These are phyloP conservation scores for Aquilaria agallochum DNA, from an alignment of 441 rosid species.

Conservation along the genomic window DNA sequence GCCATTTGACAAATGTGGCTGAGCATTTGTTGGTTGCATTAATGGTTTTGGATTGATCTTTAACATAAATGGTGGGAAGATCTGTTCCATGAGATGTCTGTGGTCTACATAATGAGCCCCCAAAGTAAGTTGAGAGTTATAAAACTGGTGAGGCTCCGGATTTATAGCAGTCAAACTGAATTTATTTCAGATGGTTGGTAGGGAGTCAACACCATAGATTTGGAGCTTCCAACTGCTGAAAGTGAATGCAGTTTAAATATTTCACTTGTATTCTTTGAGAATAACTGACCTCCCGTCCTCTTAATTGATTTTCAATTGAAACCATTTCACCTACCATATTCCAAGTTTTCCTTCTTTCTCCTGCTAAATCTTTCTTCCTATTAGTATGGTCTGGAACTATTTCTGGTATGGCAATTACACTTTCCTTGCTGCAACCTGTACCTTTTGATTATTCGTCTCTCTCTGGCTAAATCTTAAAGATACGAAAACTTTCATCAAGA, in stretches of 20 bases:
- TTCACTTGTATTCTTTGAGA: constrained; percentile 15
- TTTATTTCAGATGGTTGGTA: neutral
- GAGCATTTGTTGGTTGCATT: neutral
- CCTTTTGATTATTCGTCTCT: neutral
- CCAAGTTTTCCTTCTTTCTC: neutral
- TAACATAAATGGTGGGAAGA: no score
- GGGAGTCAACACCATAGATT: neutral
- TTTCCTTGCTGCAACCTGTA: neutral
- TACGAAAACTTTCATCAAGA: neutral
- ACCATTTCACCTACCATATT: constrained; percentile 19
- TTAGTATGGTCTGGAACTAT: neutral
- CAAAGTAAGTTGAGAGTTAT: neutral
- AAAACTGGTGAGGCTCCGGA: neutral
- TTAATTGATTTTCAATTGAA: constrained; percentile 19
- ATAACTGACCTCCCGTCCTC: constrained; percentile 19
- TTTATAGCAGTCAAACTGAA: constrained; percentile 4
- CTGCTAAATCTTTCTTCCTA: neutral
- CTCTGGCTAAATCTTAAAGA: neutral
- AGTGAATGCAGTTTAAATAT: constrained; percentile 16
- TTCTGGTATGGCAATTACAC: neutral
- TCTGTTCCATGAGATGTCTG: neutral
- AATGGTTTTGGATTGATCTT: neutral
- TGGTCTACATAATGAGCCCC: neutral
- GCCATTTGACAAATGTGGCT: neutral
- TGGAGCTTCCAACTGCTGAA: constrained; percentile 5